Evolutionary conservation across 345 rosid genomes (phyloP).

Genomic region (Bruguiera gymnorhiza): DNA sequence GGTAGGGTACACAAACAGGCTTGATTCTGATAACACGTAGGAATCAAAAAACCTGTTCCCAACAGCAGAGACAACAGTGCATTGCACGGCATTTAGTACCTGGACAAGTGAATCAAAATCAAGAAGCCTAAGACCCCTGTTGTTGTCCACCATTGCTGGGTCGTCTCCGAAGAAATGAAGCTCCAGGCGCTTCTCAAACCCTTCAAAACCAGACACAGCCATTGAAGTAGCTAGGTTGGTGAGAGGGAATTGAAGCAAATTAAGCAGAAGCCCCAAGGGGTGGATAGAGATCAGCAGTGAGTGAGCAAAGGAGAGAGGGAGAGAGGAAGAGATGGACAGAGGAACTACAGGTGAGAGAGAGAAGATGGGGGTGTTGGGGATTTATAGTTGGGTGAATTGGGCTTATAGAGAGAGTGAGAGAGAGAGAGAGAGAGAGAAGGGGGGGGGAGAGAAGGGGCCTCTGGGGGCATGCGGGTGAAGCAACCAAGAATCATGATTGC

Average conservation of each 20-base stretch:
- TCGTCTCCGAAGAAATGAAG: slow-evolving; percentile 68
- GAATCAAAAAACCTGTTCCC: slow-evolving; percentile 82
- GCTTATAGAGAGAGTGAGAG: neutral
- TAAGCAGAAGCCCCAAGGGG: neutral
- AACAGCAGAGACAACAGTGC: slow-evolving; percentile 92
- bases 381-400: slow-evolving; percentile 20
- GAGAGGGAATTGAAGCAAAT: too few species aligned
- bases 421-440: slow-evolving; percentile 11
- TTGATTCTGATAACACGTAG: slow-evolving; percentile 93
- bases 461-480: slow-evolving; percentile 89
- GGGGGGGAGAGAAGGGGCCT: slow-evolving; percentile 27
- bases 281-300: neutral
- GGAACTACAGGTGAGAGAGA: slow-evolving; percentile 37
- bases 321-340: slow-evolving; percentile 1
- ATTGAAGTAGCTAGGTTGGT: slow-evolving; percentile 23
- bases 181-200: slow-evolving; percentile 95
- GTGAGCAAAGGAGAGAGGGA: neutral
- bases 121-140: slow-evolving; percentile 69
- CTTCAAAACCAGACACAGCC: slow-evolving; percentile 98
- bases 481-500: slow-evolving; percentile 97
- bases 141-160: slow-evolving; percentile 14
- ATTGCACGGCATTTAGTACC: slow-evolving; percentile 72
- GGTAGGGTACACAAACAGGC: slow-evolving; percentile 89
- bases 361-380: slow-evolving; percentile 29
- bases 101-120: slow-evolving; percentile 63